Evolutionary conservation across 2,329 filamentous ascomycete species (phyloP).

Genomic region (Apiospora marii): DNA sequence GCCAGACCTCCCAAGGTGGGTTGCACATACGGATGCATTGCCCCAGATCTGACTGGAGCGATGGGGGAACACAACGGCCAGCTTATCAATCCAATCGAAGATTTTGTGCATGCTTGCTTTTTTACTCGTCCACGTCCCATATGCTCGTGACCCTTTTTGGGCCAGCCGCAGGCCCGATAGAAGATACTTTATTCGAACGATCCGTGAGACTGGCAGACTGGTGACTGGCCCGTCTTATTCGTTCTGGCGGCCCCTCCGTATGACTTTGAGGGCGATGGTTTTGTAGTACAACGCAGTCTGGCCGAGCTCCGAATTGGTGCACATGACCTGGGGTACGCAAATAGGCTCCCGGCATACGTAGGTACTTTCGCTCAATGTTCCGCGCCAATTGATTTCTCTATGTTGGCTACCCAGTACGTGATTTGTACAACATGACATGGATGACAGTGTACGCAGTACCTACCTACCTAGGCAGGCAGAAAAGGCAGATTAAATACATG

Average conservation of each 20-base stretch:
- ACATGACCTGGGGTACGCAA: conserved; percentile 13
- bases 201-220: not conserved
- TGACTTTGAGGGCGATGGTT: not conserved
- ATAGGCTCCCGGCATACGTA: not conserved
- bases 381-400: conserved; percentile 4
- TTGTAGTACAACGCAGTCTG: not conserved
- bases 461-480: not conserved
- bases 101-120: not conserved
- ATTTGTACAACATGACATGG: not conserved
- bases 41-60: conserved; percentile 7
- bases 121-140: conserved; percentile 5
- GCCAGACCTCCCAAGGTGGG: not conserved
- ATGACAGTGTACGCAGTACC: not conserved
- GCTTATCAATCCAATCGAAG: conserved; percentile 14
- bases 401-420: not conserved
- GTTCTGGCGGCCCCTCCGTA: not conserved
- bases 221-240: not conserved
- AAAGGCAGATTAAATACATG: not conserved
- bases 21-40: not conserved
- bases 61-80: not conserved
- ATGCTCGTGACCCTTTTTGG: conserved; percentile 19
- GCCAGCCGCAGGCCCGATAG: not conserved
- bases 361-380: not conserved
- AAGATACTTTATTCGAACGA: conserved; percentile 10
- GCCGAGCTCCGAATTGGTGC: conserved; percentile 3